Base-by-base conservation (phyloP, 2,329 filamentous ascomycete species). In the Trichoderma koningiopsis region DNA sequence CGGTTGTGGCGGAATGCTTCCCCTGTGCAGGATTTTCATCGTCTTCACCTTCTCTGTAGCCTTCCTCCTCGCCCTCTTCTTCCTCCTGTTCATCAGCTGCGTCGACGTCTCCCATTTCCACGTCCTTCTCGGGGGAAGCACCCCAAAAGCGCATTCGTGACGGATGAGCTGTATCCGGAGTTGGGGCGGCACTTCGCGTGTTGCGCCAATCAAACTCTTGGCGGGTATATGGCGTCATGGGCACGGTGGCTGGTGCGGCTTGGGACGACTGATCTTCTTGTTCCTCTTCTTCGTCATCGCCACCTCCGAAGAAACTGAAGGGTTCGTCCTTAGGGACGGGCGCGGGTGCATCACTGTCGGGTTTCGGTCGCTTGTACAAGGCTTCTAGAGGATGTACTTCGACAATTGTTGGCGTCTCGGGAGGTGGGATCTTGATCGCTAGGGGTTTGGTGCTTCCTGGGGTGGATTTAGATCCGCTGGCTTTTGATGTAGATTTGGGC, bases 101-200 rank as follows among this genome's bases (percentile, higher is more conserved):
- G 0, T 86, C 83, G 16, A 19, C 40, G 0, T 85, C 83, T 1
- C 68, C 70, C 13, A 84, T 82, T 16, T 78, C 78, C 0, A 79
- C 77, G 2, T 78, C 76, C 1, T 78, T 77, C 6, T 65, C 61
- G 0, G 59, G 68, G n/a, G 68, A 68, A 19, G 49, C 65, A 80
- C 13, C 83, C 84, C 87, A 89, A 31, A 90, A 83, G 72, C 84
- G 83, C 68, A 83, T 85, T 33, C 88, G 87, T 52, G 84, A 89
- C 2, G 92, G 89, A 70, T 94, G 89, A 1, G 93, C 93, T 0
- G 96, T 98, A 77, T 99, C 96, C 0, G 96, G 96, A 0, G 96
- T 99, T 0, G 96, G 96, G 2, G 96, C 96, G 6, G 94, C 94
- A 77, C 94, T 97, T 68, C 96, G 87, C n/a, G 92, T 77, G 62